Evolutionary conservation across 169 alveolate species (phyloP).

Genomic region (Eimeria brunetti): DNA sequence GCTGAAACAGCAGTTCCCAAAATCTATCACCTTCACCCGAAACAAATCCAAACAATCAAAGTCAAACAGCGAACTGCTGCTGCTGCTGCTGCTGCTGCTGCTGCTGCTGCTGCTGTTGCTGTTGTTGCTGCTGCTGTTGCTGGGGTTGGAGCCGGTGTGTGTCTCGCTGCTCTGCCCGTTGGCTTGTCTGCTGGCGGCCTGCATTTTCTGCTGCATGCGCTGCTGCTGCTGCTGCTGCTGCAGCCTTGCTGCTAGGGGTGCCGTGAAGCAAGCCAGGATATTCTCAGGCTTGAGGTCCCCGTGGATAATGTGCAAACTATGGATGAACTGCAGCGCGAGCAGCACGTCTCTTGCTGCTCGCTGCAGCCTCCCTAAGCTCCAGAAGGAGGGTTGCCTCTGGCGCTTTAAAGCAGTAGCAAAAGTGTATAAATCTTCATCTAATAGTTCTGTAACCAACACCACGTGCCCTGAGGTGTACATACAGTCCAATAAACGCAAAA

Average conservation of each 20-base stretch:
- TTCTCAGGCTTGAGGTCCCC: conserved; percentile 98
- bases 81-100: conserved; percentile 8
- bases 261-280: conserved; percentile 86
- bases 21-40: conserved; percentile 97
- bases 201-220: not conserved
- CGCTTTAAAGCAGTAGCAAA: conserved; percentile 61
- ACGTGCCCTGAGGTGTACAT: conserved; percentile 96
- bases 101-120: not conserved
- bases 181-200: conserved; percentile 24
- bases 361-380: conserved; percentile 65
- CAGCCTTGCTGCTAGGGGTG: conserved; percentile 68
- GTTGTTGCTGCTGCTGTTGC: conserved; percentile 14
- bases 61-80: not conserved
- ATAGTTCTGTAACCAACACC: conserved; percentile 96
- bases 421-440: conserved; percentile 87
- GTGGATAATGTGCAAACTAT: conserved; percentile 91
- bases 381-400: conserved; percentile 63
- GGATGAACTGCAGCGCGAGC: conserved; percentile 88
- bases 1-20: conserved; percentile 97
- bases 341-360: conserved; percentile 87
- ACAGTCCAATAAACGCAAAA: conserved; percentile 90
- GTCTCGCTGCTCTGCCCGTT: not conserved
- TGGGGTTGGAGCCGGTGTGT: not conserved
- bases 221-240: conserved; percentile 16
- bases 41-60: conserved; percentile 43